Percentiles rank a stretch among this genome's conserved stretches.
phyloP scores from a whole-genome alignment of 2,329 filamentous ascomycete genomes.

The Sporothrix curviconia region DNA sequence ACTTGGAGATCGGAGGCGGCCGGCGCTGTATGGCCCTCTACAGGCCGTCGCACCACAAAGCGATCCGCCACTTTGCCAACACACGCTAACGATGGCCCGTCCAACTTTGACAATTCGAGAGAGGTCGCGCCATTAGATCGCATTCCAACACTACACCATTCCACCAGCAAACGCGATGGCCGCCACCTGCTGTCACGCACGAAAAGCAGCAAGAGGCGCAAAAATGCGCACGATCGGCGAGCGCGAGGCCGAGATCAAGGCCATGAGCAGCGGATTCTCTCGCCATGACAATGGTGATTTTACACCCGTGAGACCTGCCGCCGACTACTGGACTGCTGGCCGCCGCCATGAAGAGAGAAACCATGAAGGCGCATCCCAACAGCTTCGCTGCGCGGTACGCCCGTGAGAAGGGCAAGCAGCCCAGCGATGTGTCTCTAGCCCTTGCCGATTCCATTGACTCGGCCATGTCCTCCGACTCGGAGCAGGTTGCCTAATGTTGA shows the following conservation, averaged over 20 bases:
- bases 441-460: conserved; percentile 69
- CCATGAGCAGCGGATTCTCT: conserved; percentile 57
- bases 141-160: conserved; percentile 50
- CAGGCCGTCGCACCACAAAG: conserved; percentile 19
- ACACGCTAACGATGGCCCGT: conserved; percentile 3
- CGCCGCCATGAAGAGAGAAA: conserved; percentile 56
- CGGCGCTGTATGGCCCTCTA: conserved; percentile 6
- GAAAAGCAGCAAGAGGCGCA: conserved; percentile 73
- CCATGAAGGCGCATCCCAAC: conserved; percentile 52
- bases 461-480: conserved; percentile 66
- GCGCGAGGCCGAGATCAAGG: conserved; percentile 80
- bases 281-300: conserved; percentile 34
- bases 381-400: conserved; percentile 30
- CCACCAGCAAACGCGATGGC: conserved; percentile 49
- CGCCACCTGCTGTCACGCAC: conserved; percentile 55
- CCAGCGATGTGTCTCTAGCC: conserved; percentile 70
- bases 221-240: conserved; percentile 62
- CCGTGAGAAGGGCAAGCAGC: conserved; percentile 43
- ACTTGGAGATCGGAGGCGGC: conserved; percentile 34
- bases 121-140: conserved; percentile 31
- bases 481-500: conserved; percentile 70
- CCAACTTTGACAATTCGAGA: too few species aligned
- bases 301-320: conserved; percentile 57
- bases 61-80: neutral
- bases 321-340: conserved; percentile 53